phyloP scores from a whole-genome alignment of 768 basidiomycete genomes.

The Sporobolomyces phaffii region DNA sequence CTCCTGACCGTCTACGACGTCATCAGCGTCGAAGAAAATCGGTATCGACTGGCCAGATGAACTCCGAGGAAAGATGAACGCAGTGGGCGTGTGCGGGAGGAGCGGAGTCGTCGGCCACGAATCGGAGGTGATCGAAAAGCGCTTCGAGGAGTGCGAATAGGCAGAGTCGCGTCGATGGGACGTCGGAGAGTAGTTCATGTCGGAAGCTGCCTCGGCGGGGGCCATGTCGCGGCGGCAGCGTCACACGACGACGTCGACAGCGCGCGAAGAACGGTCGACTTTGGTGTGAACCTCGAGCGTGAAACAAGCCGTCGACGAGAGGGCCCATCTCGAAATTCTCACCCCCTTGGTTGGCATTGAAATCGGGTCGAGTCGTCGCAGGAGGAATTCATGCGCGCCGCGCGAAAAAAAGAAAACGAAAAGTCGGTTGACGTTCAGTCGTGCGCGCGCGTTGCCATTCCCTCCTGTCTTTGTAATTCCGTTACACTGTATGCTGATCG shows the following conservation, averaged over 20 bases:
- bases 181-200: background rate
- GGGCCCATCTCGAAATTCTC: background rate
- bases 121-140: slow-evolving; percentile 2
- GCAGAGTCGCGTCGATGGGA: background rate
- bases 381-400: background rate
- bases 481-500: too few relatives aligned
- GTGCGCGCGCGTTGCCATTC: too few relatives aligned
- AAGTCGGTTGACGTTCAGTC: too few relatives aligned
- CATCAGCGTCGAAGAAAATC: slow-evolving; percentile 14
- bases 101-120: background rate
- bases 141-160: background rate
- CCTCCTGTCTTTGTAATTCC: background rate
- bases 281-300: too few relatives aligned
- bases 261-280: too few relatives aligned
- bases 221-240: background rate
- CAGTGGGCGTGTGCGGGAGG: slow-evolving; percentile 1
- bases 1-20: background rate
- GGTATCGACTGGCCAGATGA: slow-evolving; percentile 10
- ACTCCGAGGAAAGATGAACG: background rate
- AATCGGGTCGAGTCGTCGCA: too few relatives aligned
- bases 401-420: background rate
- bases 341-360: slow-evolving; percentile 6
- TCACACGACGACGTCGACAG: background rate
- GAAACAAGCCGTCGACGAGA: too few relatives aligned
- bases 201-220: background rate